Evolutionary conservation across 2,329 filamentous ascomycete genomes (phyloP), one percentile per base, ranked within the genome.

Genomic region (Diplodia mutila): DNA sequence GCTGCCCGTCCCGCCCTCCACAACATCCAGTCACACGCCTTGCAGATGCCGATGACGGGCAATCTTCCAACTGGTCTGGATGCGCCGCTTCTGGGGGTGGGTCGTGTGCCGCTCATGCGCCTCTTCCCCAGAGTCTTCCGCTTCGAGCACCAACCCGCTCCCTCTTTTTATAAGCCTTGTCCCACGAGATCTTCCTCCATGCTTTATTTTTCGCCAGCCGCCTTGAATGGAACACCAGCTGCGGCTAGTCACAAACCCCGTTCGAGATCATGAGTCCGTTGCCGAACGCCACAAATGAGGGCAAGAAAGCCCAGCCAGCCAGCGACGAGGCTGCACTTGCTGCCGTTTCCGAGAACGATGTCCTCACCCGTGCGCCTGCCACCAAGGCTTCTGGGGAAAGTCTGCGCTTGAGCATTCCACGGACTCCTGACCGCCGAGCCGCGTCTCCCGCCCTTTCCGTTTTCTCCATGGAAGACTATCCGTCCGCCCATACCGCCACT

Each of bases 381-480:
- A 27, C 6, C 46, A 63, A 51, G n/a, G 12, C 18, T 32, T 34
- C 32, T 25, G 42, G 27, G 4, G 46, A 49, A n/a, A 49, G 14
- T 21, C 18, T 11, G n/a, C 27, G 12, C 21, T 5, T 63, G 46
- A n/a, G 49, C 12, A 29, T 63, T 12, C 27, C 59, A 1, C 39
- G 9, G 2, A 11, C n/a, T 37, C n/a, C 21, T 25, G 29, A 18
- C n/a, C 37, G 37, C 12, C 59, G 59, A 2, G 42, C n/a, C 23
- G 12, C 63, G 4, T 57, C 63, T 3, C 51, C 49, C 18, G n/a
- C 63, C 9, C 39, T 39, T 12, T 65, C 63, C 4, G 21, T 27
- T 14, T 34, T 65, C 63, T 65, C 63, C 14, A 18, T 65, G 11
- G 63, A 65, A 12, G 63, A 65, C 29, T 65, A 65, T 51, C 49